Conservation (phyloP, 2,329 filamentous ascomycete genomes). For the Cladosporium sp. region DNA sequence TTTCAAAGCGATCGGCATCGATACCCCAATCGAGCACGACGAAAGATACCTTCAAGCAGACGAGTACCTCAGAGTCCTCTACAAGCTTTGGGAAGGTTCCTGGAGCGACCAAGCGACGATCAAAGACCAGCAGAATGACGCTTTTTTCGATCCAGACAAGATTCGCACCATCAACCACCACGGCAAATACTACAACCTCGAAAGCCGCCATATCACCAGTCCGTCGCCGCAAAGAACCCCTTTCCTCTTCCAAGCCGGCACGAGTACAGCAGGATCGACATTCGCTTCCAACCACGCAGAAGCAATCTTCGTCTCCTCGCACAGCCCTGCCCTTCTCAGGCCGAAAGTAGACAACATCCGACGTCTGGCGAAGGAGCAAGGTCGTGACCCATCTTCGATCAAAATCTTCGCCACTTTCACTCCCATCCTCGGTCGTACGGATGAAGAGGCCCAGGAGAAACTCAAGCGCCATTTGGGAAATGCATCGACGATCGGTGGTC, state of each 20-base stretch:
- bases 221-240: slow-evolving; percentile 38
- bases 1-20: slow-evolving; percentile 58
- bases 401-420: slow-evolving; percentile 46
- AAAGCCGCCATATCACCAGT: slow-evolving; percentile 41
- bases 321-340: slow-evolving; percentile 45
- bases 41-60: slow-evolving; percentile 58
- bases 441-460: slow-evolving; percentile 49
- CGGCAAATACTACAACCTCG: slow-evolving; percentile 50
- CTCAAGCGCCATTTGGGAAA: slow-evolving; percentile 49
- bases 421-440: slow-evolving; percentile 32
- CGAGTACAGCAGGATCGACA: slow-evolving; percentile 51
- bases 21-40: slow-evolving; percentile 56
- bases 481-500: slow-evolving; percentile 49
- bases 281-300: slow-evolving; percentile 58
- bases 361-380: slow-evolving; percentile 43
- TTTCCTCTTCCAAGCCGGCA: slow-evolving; percentile 51
- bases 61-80: slow-evolving; percentile 57
- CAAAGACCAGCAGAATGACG: slow-evolving; percentile 50
- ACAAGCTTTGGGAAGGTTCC: slow-evolving; percentile 56
- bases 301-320: slow-evolving; percentile 55
- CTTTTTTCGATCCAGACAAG: slow-evolving; percentile 54
- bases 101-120: slow-evolving; percentile 54
- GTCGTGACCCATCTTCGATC: slow-evolving; percentile 53
- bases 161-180: slow-evolving; percentile 58
- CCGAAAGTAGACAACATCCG: slow-evolving; percentile 52